Evolutionary conservation across 805 yeast genomes (phyloP).

Genomic region (Yarrowia divulgata): DNA sequence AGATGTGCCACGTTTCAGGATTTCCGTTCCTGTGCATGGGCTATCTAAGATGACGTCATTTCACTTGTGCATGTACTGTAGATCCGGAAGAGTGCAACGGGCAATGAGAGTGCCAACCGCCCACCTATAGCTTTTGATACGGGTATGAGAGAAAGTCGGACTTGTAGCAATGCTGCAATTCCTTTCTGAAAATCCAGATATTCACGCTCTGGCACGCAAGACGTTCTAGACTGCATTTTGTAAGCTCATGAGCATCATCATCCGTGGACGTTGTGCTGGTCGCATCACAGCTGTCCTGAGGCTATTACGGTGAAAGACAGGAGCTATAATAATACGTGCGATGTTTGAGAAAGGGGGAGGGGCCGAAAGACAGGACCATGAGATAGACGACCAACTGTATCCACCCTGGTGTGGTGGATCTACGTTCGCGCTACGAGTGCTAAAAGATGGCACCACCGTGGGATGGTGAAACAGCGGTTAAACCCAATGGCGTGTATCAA

Average conservation of each 20-base stretch:
- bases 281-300: conserved; percentile 4
- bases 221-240: too few relatives aligned
- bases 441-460: not conserved
- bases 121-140: too few relatives aligned
- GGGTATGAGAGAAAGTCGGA: too few relatives aligned
- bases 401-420: not conserved
- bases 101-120: too few relatives aligned
- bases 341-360: not conserved
- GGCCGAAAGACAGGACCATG: not conserved
- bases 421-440: not conserved
- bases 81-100: not conserved
- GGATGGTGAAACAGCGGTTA: too few relatives aligned
- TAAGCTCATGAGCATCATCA: too few relatives aligned
- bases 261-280: too few relatives aligned
- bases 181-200: too few relatives aligned
- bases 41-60: conserved; percentile 5
- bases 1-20: conserved; percentile 2
- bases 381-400: not conserved
- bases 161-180: too few relatives aligned
- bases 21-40: conserved; percentile 10
- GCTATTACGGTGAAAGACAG: conserved; percentile 2
- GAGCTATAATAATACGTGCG: not conserved
- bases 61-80: not conserved
- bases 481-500: too few relatives aligned
- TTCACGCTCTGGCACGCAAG: too few relatives aligned